Evolutionary conservation across 257 asterid genomes (phyloP), one percentile per base, ranked within the genome.

Genomic region (Nicotiana tomentosiformis): DNA sequence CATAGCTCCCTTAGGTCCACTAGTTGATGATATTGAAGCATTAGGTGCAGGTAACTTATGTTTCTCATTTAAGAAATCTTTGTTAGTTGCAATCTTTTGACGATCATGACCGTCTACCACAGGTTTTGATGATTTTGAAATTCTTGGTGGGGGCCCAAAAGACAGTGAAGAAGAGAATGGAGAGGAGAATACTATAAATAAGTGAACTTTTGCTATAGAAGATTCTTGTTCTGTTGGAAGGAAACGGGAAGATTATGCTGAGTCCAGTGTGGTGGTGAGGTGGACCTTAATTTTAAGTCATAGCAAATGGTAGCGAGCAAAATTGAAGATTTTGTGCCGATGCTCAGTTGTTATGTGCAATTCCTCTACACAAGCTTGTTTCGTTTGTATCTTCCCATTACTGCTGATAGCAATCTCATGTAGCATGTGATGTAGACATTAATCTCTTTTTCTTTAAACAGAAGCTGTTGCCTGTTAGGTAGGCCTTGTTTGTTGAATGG

Each of bases 51-150:
- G 99, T 96, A 93, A 84, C 77, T 80, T 64, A 39, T 55, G 81
- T 82, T 82, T 7, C 29, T 79, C 35, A 53, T 53, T 46, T 29
- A 78, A 61, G 83, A 56, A 69, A 67, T 55, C 65, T 66, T 62
- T 9, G 12, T 53, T 12, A 81, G 67, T 60, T 82, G 76, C 62
- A 18, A 77, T 84, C n/a, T 80, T 65, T 29, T 76, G 65, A 29
- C 17, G 65, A 74, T 62, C 64, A 8, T 76, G 64, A 76, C 53
- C 39, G 9, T 43, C 53, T 53, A 32, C 80, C 2, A 81, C 95
- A 96, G 98, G 97, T 60, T 94, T 96, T 86, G 92, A 89, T 83
- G 99, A 93, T 86, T 90, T 81, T 84, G 98, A 94, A 85, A 91
- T 94, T 62, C 90, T 93, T 77, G 92, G 88, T 12, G 95, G 92